Conservation (phyloP, 169 alveolate species). For the Pseudocohnilembus persalinus region DNA sequence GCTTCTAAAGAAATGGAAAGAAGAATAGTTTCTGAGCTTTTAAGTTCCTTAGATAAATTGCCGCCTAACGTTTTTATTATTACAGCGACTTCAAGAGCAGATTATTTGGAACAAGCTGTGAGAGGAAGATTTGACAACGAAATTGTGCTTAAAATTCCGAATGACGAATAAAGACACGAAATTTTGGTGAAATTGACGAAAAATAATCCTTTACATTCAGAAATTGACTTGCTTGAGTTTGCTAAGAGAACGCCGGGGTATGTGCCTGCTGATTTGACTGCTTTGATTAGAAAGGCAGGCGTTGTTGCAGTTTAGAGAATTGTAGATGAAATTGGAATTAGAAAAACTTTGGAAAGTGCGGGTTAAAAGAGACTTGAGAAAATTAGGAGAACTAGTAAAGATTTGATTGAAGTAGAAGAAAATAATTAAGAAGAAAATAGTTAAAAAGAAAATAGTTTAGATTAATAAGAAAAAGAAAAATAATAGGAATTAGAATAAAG, state of each 20-base stretch:
- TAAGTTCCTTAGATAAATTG: constrained; percentile 90
- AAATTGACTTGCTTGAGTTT: constrained; percentile 56
- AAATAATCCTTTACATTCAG: constrained; percentile 50
- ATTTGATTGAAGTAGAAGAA: not conserved
- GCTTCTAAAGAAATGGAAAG: constrained; percentile 93
- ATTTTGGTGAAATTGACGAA: constrained; percentile 61
- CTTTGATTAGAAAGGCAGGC: constrained; percentile 90
- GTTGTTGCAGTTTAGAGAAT: constrained; percentile 63
- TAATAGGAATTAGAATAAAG: not conserved
- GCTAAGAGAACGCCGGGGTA: constrained; percentile 91
- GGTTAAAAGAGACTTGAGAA: constrained; percentile 2
- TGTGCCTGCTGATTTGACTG: constrained; percentile 91
- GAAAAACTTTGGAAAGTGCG: not conserved
- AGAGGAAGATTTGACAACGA: constrained; percentile 92
- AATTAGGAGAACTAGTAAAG: not conserved
- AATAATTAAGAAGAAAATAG: constrained; percentile 14
- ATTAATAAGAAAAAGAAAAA: not conserved
- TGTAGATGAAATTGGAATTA: constrained; percentile 41
- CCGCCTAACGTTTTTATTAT: constrained; percentile 82
- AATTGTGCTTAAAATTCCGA: constrained; percentile 85
- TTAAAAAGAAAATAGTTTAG: not conserved
- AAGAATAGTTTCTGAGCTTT: constrained; percentile 93
- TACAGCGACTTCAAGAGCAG: constrained; percentile 89
- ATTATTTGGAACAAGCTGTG: constrained; percentile 82
- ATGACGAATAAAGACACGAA: constrained; percentile 75